Evolutionary conservation across 2,329 filamentous ascomycete genomes (phyloP).

Genomic region (Botryosphaeria dothidea): DNA sequence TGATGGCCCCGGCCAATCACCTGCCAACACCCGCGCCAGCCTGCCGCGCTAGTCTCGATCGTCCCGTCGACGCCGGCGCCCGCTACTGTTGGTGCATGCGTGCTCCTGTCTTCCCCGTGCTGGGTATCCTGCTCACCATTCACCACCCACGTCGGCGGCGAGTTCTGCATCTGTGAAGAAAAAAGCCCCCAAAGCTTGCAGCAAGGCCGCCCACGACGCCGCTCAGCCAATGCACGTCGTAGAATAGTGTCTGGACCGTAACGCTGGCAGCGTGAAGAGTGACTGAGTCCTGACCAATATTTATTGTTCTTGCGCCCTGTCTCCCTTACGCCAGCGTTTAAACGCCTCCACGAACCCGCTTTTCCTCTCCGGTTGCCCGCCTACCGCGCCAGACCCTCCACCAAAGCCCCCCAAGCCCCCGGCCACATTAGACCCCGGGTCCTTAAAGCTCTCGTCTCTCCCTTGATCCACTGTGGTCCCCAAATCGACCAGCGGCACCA

Average conservation of each 20-base stretch:
- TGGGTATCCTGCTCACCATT: conserved; percentile 12
- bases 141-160: conserved; percentile 12
- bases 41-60: conserved; percentile 11
- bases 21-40: not conserved
- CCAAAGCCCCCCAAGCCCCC: not conserved
- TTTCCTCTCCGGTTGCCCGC: not conserved
- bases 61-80: conserved; percentile 13
- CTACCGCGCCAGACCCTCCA: conserved; percentile 7
- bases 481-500: conserved; percentile 47
- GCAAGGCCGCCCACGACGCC: not conserved
- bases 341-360: conserved; percentile 19
- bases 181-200: not conserved
- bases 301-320: not conserved
- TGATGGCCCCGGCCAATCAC: conserved; percentile 12
- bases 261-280: not conserved
- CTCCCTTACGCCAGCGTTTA: conserved; percentile 7
- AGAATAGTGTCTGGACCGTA: not conserved
- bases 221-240: not conserved
- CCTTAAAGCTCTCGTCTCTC: not conserved
- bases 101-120: conserved; percentile 9
- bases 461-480: conserved; percentile 18
- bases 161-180: not conserved
- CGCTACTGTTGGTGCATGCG: conserved; percentile 4
- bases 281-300: not conserved
- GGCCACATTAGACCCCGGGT: conserved; percentile 2